Conservation (phyloP, 306 rosid species). For the Ziziphus jujuba region DNA sequence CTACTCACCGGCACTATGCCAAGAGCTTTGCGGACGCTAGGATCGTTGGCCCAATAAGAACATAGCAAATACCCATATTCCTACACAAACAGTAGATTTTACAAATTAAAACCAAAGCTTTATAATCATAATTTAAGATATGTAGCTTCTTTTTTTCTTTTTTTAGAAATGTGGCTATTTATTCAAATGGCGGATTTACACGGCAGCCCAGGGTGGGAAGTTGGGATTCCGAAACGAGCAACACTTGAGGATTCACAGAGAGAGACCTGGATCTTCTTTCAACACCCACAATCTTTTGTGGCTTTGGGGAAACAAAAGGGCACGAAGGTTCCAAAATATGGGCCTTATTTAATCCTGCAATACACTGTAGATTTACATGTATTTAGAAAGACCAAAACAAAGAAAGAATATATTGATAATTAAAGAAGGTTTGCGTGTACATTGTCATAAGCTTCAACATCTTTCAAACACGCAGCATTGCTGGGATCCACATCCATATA, state of each 20-base stretch:
- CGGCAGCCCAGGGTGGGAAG: slow-evolving; percentile 22
- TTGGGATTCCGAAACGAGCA: slow-evolving; percentile 6
- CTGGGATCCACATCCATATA: too few relatives aligned
- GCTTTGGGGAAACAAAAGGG: not conserved
- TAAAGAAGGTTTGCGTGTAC: too few relatives aligned
- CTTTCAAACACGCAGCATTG: too few relatives aligned
- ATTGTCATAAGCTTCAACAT: too few relatives aligned
- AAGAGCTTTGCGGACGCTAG: slow-evolving; percentile 11
- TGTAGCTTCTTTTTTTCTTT: too few relatives aligned
- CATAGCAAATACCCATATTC: slow-evolving; percentile 8
- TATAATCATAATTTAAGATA: not conserved
- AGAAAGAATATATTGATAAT: too few relatives aligned
- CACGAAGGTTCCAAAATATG: not conserved
- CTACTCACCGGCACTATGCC: too few relatives aligned
- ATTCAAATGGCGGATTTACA: slow-evolving; percentile 17
- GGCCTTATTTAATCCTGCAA: not conserved
- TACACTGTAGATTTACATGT: not conserved
- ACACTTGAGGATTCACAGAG: too few relatives aligned
- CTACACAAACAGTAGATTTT: not conserved
- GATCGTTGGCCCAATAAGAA: slow-evolving; percentile 28
- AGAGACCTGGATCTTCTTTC: not conserved
- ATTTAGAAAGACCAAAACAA: too few relatives aligned
- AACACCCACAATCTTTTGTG: not conserved
- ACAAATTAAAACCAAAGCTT: not conserved
- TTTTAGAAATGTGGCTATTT: too few relatives aligned